Base-by-base conservation (phyloP, 306 rosid genomes). In the Ziziphus jujuba region DNA sequence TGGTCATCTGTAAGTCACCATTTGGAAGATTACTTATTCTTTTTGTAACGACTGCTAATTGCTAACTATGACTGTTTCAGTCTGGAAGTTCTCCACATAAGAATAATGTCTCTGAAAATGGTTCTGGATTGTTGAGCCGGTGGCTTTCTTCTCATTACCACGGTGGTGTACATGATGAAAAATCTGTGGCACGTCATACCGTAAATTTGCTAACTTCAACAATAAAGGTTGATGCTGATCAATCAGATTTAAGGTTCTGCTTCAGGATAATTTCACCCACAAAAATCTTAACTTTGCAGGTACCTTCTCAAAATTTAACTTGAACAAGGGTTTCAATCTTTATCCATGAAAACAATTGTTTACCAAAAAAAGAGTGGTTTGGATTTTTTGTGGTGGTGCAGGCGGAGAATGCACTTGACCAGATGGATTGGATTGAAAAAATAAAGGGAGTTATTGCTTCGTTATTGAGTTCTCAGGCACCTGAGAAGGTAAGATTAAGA, bases 391-490 rank as follows among this genome's bases (percentile, higher is more conserved):
- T 9, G 34, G 72, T 53, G 62, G 72, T 81, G 77, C 84, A 87
- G 93, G 96, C 96, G 31, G 95, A 90, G 81, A 90, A 83, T 85
- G 83, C 95, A 14, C 55, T 77, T 57, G 96, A 90, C 79, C 93
- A 85, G 75, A 90, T 83, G 89, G 96, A 87, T 56, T 90, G 96
- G 96, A 87, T 87, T 75, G 89, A 90, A 75, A 90, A 90, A 75
- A 90, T 87, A 64, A 90, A 82, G 11, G 91, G 95, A 71, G 96
- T 83, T 53, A 90, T 90, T 69, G 82, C 96, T 67, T 85, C 95
- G 53, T 72, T 90, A 75, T 77, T 90, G 79, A 87, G 82, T 71
- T 85, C 59, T 70, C 96, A 90, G 66, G 75, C 85, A 60, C 62
- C 81, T 55, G 96, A 79, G 74, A 69, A 19, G 75, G 95, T 90